Evolutionary conservation across 306 rosid species (phyloP), one percentile per base, ranked within the genome.

Genomic region (Cucumis hystrix): DNA sequence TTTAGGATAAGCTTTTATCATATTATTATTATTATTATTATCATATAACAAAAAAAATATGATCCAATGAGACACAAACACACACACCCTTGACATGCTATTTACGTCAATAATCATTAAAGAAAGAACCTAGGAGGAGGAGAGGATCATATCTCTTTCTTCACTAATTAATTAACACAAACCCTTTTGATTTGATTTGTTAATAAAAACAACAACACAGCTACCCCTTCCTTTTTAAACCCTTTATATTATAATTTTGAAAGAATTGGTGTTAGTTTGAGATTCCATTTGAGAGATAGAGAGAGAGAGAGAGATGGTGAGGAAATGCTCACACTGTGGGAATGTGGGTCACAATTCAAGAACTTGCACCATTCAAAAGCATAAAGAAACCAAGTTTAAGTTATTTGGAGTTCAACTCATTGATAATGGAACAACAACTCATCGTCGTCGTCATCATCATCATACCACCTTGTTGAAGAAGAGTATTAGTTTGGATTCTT

Each of bases 281-380:
- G 83, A 37, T 61, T 64, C 56, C 60, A 6, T 35, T 35, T 5
- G 3, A 15, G 47, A 64, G 25, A 65, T 49, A 65, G 69, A 63
- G 71, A 37, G 14, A 51, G 61, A 56, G 61, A 57, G 13, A 57
- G 30, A 57, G 56, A 10, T 82, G 85, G 72, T 69, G 5, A 82
- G 85, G 71, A 78, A 66, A 65, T 82, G 85, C 75, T 82, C 85
- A 23, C 74, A 82, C 12, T 82, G 85, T 66, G 85, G 85, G 16
- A 78, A 82, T n/a, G 57, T 56, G 14, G 85, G 85, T 15, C 85
- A 82, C 64, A 82, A 82, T 65, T 78, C 85, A 82, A 82, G 79
- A 81, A 82, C 85, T n/a, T 82, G 85, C 58, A 54, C 18, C 45
- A 28, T 45, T 25, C 59, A 69, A 10, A 75, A 64, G 56, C 51